These are phyloP conservation scores for Haplosporangium sp. DNA, from an alignment of 371 early-diverging fungal species.

Conservation along the genomic window DNA sequence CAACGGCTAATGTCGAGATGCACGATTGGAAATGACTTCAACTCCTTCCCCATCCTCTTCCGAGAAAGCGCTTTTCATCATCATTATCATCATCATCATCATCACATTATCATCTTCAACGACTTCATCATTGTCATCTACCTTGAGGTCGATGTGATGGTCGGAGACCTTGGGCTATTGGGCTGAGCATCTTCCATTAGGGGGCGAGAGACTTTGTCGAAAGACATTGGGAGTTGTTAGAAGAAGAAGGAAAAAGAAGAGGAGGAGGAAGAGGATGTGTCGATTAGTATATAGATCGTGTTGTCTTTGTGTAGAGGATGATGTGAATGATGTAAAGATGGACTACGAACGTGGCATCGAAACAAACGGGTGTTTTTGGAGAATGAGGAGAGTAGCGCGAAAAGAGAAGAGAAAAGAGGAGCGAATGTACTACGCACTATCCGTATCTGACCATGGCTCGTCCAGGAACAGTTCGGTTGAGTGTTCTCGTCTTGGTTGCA, in stretches of 20 bases:
- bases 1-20: too few species aligned
- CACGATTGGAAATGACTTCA: too few species aligned
- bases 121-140: not conserved
- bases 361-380: not conserved
- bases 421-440: not conserved
- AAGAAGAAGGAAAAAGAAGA: not conserved
- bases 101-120: not conserved
- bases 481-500: not conserved
- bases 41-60: too few species aligned
- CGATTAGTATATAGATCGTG: too few species aligned
- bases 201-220: not conserved
- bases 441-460: not conserved
- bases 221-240: not conserved
- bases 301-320: not conserved
- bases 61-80: too few species aligned
- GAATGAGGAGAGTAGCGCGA: not conserved
- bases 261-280: not conserved
- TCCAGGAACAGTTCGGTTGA: too few species aligned
- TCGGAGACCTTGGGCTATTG: conserved; percentile 6
- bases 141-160: conserved; percentile 6
- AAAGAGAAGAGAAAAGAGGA: not conserved
- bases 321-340: not conserved
- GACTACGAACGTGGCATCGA: too few species aligned
- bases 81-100: not conserved
- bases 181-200: conserved; percentile 19